Base-by-base conservation (phyloP, 371 early-diverging fungal species). In the Umbelopsis sp. region DNA sequence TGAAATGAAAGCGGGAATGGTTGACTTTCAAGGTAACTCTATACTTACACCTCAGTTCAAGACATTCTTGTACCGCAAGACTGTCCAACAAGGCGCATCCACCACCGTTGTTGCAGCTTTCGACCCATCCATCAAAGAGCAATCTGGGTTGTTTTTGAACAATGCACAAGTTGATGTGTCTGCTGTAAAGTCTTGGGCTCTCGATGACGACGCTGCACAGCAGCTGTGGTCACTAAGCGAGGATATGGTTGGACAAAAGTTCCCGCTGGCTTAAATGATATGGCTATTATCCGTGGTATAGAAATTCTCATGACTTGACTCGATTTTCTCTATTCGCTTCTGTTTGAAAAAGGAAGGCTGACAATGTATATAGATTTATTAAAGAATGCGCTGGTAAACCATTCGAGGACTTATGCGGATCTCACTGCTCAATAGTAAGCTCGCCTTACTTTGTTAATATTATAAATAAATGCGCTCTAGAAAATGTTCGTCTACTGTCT, bases 81-180 rank as follows among this genome's bases (percentile, higher is more conserved):
- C 64, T 14, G 16, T 64, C 12, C 9, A n/a, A 24, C 64, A 64
- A 64, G 64, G 64, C 24, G 44, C 64, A 20, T 64, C 64, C 12
- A 64, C 64, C 32, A 38, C 50, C 41, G n/a, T 74, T 20, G 63
- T 41, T 9, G 74, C 74, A 5, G 76, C 74, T 1, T 24, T 67
- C 3, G 18, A 35, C 22, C 57, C 63, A 16, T 70, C 67, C 11
- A 50, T 73, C 50, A 70, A 63, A 22, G 72, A 69, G 22, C 67
- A 76, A 25, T 70, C 73, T 35, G 74, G 76, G 5, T 38, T 63
- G 5, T 74, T 69, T 63, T 50, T 76, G 29, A 71, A 70, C 22
- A 69, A 76, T 29, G 68, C 52, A 20, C 8, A 63, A 16, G 52
- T 70, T n/a, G 44, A 50, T 35, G 14, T 35, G 11, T 3, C 18